Evolutionary conservation across 2,329 filamentous ascomycete genomes (phyloP), one percentile per base, ranked within the genome.

Genomic region (Arthroderma sp.): DNA sequence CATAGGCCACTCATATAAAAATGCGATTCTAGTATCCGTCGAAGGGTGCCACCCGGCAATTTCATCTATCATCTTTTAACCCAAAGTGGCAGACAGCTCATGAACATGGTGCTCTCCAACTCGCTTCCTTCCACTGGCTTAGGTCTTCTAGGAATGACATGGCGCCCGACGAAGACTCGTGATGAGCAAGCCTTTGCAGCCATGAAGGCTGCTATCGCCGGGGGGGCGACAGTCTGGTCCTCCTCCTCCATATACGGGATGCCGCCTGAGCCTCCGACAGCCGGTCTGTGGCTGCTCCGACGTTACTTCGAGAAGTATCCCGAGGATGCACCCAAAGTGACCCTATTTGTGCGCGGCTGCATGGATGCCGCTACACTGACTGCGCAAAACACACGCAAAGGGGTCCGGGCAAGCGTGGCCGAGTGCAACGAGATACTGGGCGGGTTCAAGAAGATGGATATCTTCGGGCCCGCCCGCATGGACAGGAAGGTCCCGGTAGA

Each of bases 391-490:
- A 71, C 67, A 4, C 67, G 69, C 0, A 69, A 71, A 29, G 64
- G 62, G 27, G 60, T 79, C 10, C 69, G 74, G 9, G 61, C 62
- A 29, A 75, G 70, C 2, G 61, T 82, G 29, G 72, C 80, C 47
- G 70, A 72, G 43, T 69, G 71, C 49, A 56, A 78, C 8, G 55
- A 53, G 5, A 43, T 67, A 7, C 57, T 74, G 4, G 63, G 66
- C 22, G 72, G 71, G 4, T 64, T 61, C 43, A 74, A 75, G 57
- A 71, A 69, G 53, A 61, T 81, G 34, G 77, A 80, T 54, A 58
- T 77, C 6, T 81, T 78, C 50, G 70, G 72, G 51, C 69, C 64
- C 44, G 69, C 69, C 2, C 65, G 78, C 22, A 63, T 74, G 33
- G 77, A 81, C 52, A 59, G 59, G 39, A 65, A 65, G 2, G 59